A percentile compares a stretch with the other conserved stretches of the same genome.
Conservation (phyloP, 2,329 filamentous ascomycete species). For the Penicillium psychrosexuale region DNA sequence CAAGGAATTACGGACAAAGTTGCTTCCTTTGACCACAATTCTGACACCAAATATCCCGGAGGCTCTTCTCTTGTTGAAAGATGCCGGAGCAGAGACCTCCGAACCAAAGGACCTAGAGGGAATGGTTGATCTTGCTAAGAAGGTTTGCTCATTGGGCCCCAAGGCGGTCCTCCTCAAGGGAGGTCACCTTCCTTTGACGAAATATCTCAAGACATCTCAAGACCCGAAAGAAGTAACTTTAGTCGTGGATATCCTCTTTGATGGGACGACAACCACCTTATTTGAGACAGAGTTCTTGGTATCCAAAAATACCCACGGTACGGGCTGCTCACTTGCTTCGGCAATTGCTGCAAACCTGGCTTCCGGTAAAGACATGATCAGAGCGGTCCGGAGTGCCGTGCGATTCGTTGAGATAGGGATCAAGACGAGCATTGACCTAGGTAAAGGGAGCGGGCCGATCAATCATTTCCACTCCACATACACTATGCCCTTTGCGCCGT, state of each 20-base stretch:
- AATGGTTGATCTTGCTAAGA: constrained; percentile 65
- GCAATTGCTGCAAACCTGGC: constrained; percentile 64
- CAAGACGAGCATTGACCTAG: constrained; percentile 54
- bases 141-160: constrained; percentile 66
- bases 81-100: constrained; percentile 36
- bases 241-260: constrained; percentile 75
- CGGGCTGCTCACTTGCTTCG: constrained; percentile 87
- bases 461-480: constrained; percentile 66
- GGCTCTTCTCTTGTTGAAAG: constrained; percentile 44
- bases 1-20: constrained; percentile 36
- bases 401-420: constrained; percentile 62
- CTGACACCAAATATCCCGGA: constrained; percentile 52
- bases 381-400: constrained; percentile 55
- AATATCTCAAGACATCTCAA: constrained; percentile 58
- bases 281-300: constrained; percentile 69
- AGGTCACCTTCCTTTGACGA: constrained; percentile 77
- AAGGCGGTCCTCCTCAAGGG: constrained; percentile 85
- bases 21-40: constrained; percentile 46
- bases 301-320: constrained; percentile 85
- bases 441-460: constrained; percentile 61
- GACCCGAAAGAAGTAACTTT: constrained; percentile 58
- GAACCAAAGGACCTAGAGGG: constrained; percentile 61
- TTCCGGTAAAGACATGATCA: constrained; percentile 46
- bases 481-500: constrained; percentile 57
- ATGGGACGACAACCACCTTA: constrained; percentile 55